Conservation (phyloP, 495 filamentous ascomycete genomes). For the Amniculicola lignicola region DNA sequence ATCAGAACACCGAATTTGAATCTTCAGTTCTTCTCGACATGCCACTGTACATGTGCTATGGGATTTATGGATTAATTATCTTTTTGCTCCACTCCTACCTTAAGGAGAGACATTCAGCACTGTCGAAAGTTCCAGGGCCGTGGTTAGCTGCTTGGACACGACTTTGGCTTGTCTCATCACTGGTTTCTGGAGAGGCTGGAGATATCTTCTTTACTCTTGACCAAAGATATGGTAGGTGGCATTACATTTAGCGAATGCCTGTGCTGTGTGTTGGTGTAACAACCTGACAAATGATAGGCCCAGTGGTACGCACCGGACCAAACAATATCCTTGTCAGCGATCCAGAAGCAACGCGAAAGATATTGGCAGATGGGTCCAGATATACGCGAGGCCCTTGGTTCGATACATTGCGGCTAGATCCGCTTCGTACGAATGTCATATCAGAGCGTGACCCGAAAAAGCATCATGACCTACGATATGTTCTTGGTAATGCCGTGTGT, state of each 20-base stretch:
- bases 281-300: not conserved
- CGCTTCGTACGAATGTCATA: conserved; percentile 31
- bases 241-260: conserved; percentile 26
- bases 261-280: no score
- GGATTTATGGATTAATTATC: no score
- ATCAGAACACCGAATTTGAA: no score
- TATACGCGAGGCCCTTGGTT: conserved; percentile 35
- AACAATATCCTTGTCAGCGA: conserved; percentile 45
- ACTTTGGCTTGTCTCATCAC: conserved; percentile 8
- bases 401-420: conserved; percentile 34
- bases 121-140: conserved; percentile 21
- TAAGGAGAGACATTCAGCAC: not conserved
- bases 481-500: conserved; percentile 1
- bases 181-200: not conserved
- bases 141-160: conserved; percentile 11
- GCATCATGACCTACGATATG: conserved; percentile 19
- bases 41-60: no score
- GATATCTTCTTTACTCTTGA: not conserved
- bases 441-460: conserved; percentile 22
- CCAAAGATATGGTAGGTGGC: conserved; percentile 18
- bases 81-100: no score
- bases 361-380: conserved; percentile 40
- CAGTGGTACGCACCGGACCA: conserved; percentile 46
- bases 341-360: conserved; percentile 38
- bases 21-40: no score